phyloP scores from a whole-genome alignment of 2,329 filamentous ascomycete genomes.

The Aaosphaeria pasadenensis region DNA sequence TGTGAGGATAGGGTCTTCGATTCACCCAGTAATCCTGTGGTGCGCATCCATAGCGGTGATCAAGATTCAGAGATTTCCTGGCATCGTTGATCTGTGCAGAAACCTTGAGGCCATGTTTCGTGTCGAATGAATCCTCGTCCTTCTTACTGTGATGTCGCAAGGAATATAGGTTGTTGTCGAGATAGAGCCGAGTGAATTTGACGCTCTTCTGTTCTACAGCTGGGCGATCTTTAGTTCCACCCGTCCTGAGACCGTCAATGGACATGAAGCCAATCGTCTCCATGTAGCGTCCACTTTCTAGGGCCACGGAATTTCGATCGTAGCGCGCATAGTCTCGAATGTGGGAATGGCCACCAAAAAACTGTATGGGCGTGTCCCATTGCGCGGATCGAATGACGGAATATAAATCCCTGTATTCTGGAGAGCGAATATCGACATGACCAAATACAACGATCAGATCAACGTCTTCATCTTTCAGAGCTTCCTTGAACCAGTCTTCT shows the following conservation, averaged over 20 bases:
- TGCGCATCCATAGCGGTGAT: conserved; percentile 76
- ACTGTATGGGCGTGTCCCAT: conserved; percentile 81
- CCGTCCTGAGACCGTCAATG: conserved; percentile 61
- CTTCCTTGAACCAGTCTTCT: conserved; percentile 84
- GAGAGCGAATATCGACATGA: conserved; percentile 78
- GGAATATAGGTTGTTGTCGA: conserved; percentile 89
- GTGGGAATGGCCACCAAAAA: conserved; percentile 89
- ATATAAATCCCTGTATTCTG: conserved; percentile 75
- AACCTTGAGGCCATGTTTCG: conserved; percentile 69
- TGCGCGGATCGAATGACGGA: conserved; percentile 72
- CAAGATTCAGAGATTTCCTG: conserved; percentile 68
- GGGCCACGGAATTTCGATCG: conserved; percentile 71
- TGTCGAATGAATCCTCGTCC: conserved; percentile 71
- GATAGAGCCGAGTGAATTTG: conserved; percentile 75
- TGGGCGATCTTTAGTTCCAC: conserved; percentile 26
- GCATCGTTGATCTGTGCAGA: conserved; percentile 67
- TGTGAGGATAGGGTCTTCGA: conserved; percentile 68
- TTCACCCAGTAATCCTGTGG: conserved; percentile 80
- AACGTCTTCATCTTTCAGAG: conserved; percentile 72
- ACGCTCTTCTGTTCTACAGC: conserved; percentile 32
- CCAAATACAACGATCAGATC: conserved; percentile 86
- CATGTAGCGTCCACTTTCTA: conserved; percentile 89
- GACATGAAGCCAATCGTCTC: conserved; percentile 96
- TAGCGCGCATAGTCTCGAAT: conserved; percentile 81
- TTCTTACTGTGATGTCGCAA: conserved; percentile 76